These are phyloP conservation scores for Populus hybrid DNA, from an alignment of 441 rosid genomes.

Conservation along the genomic window DNA sequence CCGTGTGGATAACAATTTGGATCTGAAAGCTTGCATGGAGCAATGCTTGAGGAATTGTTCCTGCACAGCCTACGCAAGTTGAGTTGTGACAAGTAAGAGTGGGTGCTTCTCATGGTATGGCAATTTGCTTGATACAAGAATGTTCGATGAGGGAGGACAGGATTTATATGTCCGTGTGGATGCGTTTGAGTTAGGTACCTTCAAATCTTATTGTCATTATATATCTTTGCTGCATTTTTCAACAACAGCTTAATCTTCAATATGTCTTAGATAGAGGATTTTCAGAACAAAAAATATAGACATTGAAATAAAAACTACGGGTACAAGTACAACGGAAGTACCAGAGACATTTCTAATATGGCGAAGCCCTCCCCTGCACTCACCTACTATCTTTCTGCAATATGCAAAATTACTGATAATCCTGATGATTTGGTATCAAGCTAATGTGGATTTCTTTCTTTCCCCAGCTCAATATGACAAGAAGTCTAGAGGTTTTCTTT, in stretches of 20 bases:
- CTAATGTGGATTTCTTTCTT: no score
- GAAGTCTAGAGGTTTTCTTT: background rate
- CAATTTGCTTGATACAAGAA: conserved; percentile 13
- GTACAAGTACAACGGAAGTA: no score
- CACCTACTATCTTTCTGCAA: no score
- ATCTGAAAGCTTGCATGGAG: conserved; percentile 7
- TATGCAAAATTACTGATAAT: no score
- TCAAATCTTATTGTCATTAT: background rate
- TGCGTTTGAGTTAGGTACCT: background rate
- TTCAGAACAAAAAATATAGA: no score
- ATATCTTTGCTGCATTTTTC: no score
- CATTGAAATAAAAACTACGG: no score
- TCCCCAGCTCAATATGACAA: background rate
- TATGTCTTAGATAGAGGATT: no score
- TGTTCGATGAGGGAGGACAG: conserved; percentile 33
- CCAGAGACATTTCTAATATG: no score
- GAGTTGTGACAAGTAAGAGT: background rate
- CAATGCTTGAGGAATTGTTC: conserved; percentile 21
- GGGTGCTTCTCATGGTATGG: conserved; percentile 23
- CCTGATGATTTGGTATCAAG: background rate
- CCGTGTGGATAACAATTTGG: background rate
- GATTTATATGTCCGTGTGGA: conserved; percentile 52
- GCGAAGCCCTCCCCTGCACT: no score
- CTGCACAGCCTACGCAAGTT: conserved; percentile 22
- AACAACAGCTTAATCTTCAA: background rate